A percentile compares a stretch with the other conserved stretches of the same genome.
phyloP scores from a whole-genome alignment of 352 stramenopile species.

The Pythium utonaiense region DNA sequence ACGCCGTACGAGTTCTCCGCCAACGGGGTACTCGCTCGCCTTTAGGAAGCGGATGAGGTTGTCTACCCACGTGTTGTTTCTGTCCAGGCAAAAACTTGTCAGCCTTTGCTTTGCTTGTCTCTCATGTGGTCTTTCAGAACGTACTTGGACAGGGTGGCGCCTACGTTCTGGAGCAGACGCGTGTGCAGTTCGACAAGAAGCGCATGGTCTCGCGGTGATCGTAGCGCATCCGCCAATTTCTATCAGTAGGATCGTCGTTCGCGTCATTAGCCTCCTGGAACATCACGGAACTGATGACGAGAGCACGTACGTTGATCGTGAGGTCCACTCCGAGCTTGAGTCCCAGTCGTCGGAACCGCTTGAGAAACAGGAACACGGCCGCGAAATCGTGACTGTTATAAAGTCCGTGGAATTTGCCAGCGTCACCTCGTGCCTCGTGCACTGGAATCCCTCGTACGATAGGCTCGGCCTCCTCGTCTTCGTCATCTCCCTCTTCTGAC shows the following conservation, averaged over 20 bases:
- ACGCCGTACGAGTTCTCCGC: constrained; percentile 14
- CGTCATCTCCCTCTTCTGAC: constrained; percentile 1
- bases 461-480: constrained; percentile 12
- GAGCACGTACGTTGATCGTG: constrained; percentile 36
- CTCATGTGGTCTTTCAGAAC: too few relatives aligned
- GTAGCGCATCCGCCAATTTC: constrained; percentile 35
- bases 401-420: constrained; percentile 33
- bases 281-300: not conserved
- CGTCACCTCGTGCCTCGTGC: constrained; percentile 29
- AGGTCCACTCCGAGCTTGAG: constrained; percentile 44
- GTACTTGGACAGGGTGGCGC: constrained; percentile 43
- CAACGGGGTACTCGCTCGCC: constrained; percentile 26
- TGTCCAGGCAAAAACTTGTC: constrained; percentile 11
- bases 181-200: constrained; percentile 48
- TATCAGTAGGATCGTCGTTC: not conserved
- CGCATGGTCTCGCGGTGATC: constrained; percentile 27
- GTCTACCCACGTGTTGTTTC: constrained; percentile 43
- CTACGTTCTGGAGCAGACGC: constrained; percentile 43
- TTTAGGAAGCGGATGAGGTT: constrained; percentile 48
- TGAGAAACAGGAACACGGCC: constrained; percentile 59
- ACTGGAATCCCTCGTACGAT: constrained; percentile 33
- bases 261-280: not conserved
- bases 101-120: not conserved
- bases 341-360: constrained; percentile 55
- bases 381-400: constrained; percentile 52